These are phyloP conservation scores for Eutrema japonicum DNA, from an alignment of 345 rosid species.

Conservation along the genomic window DNA sequence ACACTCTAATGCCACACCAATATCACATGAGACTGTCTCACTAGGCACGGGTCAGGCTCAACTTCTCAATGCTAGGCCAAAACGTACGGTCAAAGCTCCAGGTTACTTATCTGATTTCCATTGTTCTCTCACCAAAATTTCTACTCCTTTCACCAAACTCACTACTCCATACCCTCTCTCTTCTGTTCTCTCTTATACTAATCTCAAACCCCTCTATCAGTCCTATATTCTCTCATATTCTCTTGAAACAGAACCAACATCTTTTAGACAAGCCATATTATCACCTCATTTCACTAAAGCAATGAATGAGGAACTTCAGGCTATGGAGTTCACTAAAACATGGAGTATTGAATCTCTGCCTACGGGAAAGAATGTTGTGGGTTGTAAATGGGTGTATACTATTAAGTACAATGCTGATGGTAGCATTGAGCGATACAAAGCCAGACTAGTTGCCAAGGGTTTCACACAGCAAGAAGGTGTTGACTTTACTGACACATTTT, in stretches of 20 bases:
- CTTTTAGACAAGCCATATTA: background rate
- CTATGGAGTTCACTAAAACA: background rate
- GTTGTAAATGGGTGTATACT: background rate
- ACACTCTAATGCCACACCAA: no score
- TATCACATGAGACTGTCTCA: no score
- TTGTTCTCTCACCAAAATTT: no score
- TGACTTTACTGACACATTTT: no score
- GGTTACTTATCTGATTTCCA: no score
- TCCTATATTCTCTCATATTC: background rate
- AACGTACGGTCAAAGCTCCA: no score
- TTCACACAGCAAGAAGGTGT: no score
- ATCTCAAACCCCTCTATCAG: fast-evolving
- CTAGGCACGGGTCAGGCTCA: no score
- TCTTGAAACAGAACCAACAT: background rate
- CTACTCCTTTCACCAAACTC: no score
- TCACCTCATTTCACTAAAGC: background rate
- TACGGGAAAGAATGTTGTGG: background rate
- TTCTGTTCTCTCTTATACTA: fast-evolving
- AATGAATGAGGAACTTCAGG: background rate
- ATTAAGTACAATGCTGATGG: background rate
- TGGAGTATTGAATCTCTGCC: background rate
- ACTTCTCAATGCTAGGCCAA: no score
- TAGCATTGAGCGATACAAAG: no score
- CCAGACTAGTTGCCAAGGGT: no score
- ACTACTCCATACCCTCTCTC: background rate